Evolutionary conservation across 331 rosid species (phyloP), one percentile per base, ranked within the genome.

Genomic region (Phaseolus coccineus): DNA sequence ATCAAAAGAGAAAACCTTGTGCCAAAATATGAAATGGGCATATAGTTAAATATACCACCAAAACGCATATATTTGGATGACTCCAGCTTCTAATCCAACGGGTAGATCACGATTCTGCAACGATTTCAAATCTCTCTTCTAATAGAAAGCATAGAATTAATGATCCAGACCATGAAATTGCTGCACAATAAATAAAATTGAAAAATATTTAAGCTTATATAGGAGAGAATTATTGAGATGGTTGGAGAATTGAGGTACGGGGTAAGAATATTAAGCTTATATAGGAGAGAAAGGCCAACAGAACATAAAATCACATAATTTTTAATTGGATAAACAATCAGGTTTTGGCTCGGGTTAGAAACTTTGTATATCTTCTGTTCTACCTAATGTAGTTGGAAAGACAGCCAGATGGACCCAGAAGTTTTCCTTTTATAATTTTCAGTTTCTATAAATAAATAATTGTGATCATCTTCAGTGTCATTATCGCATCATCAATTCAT

Each of bases 381-480:
- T 40, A 83, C 86, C 83, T 77, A 73, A 78, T 77, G 67, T 78
- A 47, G 86, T 31, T 64, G 82, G 77, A 71, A 71, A 71, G 80
- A 33, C 8, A 47, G 69, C 58, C 19, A 2, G 15, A 44, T 33
- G 82, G 86, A 25, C 86, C 80, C 83, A 57, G 19, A 8, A 16
- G 28, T 35, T 35, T 33, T 31, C 19, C 35, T 63, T 16, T 35
- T 63, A 31, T 63, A 31, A 62, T 0, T 31, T 31, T 35, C 7
- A 8, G 9, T 63, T 33, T 35, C 48, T 35, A 63, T 15, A 33
- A 16, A 35, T 35, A 16, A 63, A 62, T 33, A 35, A 72, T 74
- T 74, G 16, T 57, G 53, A 40, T 51, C 74, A 24, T 14, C 27
- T 71, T 82, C 5, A 73, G 44, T 63, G 76, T 82, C 85, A 82